Percentiles rank a stretch among this genome's conserved stretches.
Evolutionary conservation across 1,139 yeast genomes (phyloP).

Genomic region (Hyphopichia pseudoburtonii): DNA sequence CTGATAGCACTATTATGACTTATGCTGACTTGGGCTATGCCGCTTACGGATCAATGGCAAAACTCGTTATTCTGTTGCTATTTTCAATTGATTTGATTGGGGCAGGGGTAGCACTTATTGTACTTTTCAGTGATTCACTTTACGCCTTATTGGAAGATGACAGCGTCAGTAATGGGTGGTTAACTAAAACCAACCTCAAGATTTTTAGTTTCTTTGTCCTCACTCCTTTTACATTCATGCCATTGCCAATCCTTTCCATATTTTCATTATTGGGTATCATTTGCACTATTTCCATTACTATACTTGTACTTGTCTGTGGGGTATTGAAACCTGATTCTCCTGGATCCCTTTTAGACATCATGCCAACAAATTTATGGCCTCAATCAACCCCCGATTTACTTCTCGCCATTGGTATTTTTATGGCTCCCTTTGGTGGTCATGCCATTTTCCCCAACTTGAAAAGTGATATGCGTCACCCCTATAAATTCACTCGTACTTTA

Average conservation of each 20-base stretch:
- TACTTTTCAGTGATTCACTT: conserved; percentile 55
- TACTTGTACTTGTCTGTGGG: conserved; percentile 41
- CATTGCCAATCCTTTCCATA: conserved; percentile 43
- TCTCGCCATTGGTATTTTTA: conserved; percentile 53
- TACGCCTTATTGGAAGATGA: conserved; percentile 43
- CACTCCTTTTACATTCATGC: conserved; percentile 49
- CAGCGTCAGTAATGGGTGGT: conserved; percentile 14
- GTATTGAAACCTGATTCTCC: conserved; percentile 38
- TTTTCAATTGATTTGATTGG: conserved; percentile 53
- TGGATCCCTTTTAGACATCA: conserved; percentile 39
- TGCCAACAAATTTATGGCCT: conserved; percentile 54
- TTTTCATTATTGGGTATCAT: conserved; percentile 47
- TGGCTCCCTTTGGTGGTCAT: conserved; percentile 67
- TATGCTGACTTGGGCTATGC: conserved; percentile 87
- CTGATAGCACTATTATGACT: conserved; percentile 75
- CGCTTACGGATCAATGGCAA: conserved; percentile 55
- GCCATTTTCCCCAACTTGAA: conserved; percentile 60
- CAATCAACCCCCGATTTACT: conserved; percentile 38
- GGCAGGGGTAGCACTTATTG: conserved; percentile 56
- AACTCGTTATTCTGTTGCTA: conserved; percentile 38
- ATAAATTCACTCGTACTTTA: conserved; percentile 41
- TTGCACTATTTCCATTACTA: conserved; percentile 44
- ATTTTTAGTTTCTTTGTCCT: conserved; percentile 39
- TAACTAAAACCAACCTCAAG: conserved; percentile 42
- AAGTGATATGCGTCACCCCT: conserved; percentile 58